Evolutionary conservation across 768 basidiomycete species (phyloP).

Genomic region (Mycena galericulata): DNA sequence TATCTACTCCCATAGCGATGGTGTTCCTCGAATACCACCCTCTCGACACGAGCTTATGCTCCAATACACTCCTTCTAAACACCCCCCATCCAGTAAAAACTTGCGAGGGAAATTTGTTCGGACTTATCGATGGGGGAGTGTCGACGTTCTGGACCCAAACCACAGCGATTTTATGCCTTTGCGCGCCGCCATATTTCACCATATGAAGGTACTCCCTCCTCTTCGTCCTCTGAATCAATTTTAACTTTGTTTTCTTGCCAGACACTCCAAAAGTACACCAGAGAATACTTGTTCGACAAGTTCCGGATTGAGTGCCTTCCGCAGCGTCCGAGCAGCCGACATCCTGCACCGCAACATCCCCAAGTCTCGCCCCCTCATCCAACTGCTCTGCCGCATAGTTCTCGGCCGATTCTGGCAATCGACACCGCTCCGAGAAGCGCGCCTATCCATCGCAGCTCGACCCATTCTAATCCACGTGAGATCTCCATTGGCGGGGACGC

Average conservation of each 20-base stretch:
- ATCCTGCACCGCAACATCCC: slow-evolving; percentile 57
- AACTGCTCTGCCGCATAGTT: slow-evolving; percentile 56
- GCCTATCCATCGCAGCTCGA: slow-evolving; percentile 56
- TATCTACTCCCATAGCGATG: slow-evolving; percentile 86
- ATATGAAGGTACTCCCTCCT: slow-evolving; percentile 79
- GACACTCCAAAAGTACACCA: slow-evolving; percentile 89
- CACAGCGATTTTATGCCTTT: slow-evolving; percentile 88
- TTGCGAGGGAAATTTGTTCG: slow-evolving; percentile 74
- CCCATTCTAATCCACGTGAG: slow-evolving; percentile 61
- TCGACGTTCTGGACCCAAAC: slow-evolving; percentile 81
- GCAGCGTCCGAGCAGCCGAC: slow-evolving; percentile 60
- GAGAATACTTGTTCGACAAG: slow-evolving; percentile 85
- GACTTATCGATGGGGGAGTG: slow-evolving; percentile 84
- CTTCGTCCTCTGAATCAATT: slow-evolving; percentile 35
- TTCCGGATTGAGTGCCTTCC: slow-evolving; percentile 71
- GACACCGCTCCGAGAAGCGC: slow-evolving; percentile 67
- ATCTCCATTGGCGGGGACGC: slow-evolving; percentile 57
- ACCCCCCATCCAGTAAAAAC: slow-evolving; percentile 59
- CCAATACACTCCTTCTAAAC: slow-evolving; percentile 75
- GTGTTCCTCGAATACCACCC: slow-evolving; percentile 66
- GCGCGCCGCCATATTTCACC: slow-evolving; percentile 84
- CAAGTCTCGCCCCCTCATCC: slow-evolving; percentile 55
- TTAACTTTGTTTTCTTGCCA: slow-evolving; percentile 45
- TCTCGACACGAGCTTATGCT: slow-evolving; percentile 80
- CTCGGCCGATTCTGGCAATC: slow-evolving; percentile 71